A percentile compares a stretch with the other conserved stretches of the same genome.
Conservation (phyloP, 2,329 filamentous ascomycete species). For the Xylariaceae sp. region DNA sequence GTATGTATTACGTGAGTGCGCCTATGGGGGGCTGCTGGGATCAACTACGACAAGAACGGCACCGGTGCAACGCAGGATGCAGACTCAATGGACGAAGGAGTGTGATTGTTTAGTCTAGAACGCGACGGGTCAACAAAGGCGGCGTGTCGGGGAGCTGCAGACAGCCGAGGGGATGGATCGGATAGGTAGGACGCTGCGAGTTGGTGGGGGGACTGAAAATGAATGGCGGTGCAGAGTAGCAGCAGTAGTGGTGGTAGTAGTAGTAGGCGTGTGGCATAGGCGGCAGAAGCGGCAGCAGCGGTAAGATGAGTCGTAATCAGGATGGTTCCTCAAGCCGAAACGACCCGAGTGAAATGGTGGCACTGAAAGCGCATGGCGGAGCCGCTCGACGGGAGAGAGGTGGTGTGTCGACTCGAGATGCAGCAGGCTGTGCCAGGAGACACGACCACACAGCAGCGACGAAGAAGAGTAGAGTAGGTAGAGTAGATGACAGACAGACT, state of each 20-base stretch:
- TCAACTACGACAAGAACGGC: conserved; percentile 2
- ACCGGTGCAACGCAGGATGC: conserved; percentile 8
- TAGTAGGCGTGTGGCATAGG: background rate
- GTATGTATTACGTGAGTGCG: conserved; percentile 2
- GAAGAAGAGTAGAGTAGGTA: background rate
- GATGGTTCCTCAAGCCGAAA: conserved; percentile 20
- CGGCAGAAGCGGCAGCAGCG: background rate
- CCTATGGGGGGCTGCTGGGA: conserved; percentile 2
- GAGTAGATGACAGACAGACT: background rate
- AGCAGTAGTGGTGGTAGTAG: background rate
- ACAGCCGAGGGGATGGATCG: conserved; percentile 23
- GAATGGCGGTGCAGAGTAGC: background rate
- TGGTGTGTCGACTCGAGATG: conserved; percentile 2
- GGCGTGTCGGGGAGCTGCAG: conserved; percentile 21
- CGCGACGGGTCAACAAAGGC: conserved; percentile 15
- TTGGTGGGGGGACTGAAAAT: conserved; percentile 15
- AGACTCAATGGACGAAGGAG: conserved; percentile 1
- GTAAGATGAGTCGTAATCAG: background rate
- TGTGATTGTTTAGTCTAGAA: conserved; percentile 8
- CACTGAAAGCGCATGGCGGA: conserved; percentile 23
- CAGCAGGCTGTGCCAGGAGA: background rate
- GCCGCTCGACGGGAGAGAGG: conserved; percentile 4
- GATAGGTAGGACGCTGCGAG: conserved; percentile 19
- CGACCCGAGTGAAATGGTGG: conserved; percentile 19
- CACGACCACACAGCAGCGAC: conserved; percentile 2